Evolutionary conservation across 257 asterid species (phyloP).

Genomic region (Primulina eburnea): DNA sequence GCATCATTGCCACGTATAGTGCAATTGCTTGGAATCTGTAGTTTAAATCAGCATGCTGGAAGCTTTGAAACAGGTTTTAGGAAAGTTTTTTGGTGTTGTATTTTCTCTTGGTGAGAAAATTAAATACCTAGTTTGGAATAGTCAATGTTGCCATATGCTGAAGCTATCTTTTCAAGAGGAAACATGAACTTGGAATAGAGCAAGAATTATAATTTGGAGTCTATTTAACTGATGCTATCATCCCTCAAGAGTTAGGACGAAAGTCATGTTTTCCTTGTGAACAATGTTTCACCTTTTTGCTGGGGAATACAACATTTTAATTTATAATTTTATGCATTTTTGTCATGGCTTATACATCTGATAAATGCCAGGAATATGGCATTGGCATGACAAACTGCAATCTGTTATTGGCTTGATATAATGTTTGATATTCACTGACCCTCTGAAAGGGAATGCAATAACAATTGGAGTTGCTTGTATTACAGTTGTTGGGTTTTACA

Average conservation of each 20-base stretch:
- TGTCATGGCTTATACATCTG: not conserved
- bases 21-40: not conserved
- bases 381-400: not conserved
- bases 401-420: not conserved
- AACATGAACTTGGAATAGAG: not conserved
- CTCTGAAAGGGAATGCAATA: not conserved
- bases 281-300: constrained; percentile 9
- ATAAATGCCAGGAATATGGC: not conserved
- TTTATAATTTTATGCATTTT: not conserved
- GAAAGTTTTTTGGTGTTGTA: not conserved
- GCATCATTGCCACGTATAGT: not conserved
- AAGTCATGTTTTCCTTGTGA: not conserved
- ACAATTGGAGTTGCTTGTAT: constrained; percentile 18
- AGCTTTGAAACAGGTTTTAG: too few species aligned
- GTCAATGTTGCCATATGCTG: not conserved
- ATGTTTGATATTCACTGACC: constrained; percentile 1
- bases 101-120: constrained; percentile 4
- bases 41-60: too few species aligned
- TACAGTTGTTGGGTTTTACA: constrained; percentile 89
- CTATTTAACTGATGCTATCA: not conserved
- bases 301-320: not conserved
- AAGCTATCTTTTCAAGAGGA: not conserved
- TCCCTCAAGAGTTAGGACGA: not conserved
- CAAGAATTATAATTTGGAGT: not conserved
- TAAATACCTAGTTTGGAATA: constrained; percentile 1